Evolutionary conservation across 306 rosid species (phyloP).

Genomic region (Cicer cuneatum): DNA sequence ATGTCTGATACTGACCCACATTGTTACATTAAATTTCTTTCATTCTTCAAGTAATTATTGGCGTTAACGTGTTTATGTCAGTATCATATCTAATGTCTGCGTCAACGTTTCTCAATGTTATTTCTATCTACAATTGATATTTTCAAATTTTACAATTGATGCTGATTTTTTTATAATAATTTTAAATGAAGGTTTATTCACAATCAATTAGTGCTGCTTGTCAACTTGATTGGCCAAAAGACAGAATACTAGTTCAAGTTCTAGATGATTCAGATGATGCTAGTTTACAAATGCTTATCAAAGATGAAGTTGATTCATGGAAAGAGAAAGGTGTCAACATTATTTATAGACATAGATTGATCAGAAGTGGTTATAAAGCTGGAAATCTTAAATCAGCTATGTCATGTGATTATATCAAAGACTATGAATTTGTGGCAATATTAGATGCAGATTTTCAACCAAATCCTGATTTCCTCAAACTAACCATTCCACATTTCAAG

Average conservation of each 20-base stretch:
- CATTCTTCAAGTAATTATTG: too few relatives aligned
- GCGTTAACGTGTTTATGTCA: too few relatives aligned
- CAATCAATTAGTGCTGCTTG: conserved; percentile 90
- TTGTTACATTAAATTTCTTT: too few relatives aligned
- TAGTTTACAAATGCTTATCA: conserved; percentile 71
- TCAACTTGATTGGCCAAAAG: conserved; percentile 95
- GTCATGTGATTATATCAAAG: conserved; percentile 89
- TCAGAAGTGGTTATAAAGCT: conserved; percentile 96
- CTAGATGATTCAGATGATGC: conserved; percentile 89
- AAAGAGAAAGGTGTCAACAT: conserved; percentile 82
- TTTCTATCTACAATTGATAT: too few relatives aligned
- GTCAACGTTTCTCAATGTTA: too few relatives aligned
- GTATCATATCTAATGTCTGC: too few relatives aligned
- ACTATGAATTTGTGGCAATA: conserved; percentile 88
- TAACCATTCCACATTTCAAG: conserved; percentile 90
- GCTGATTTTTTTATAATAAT: conserved; percentile 10
- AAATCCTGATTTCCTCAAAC: conserved; percentile 88
- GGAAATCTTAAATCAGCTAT: conserved; percentile 98
- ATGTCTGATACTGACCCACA: too few relatives aligned
- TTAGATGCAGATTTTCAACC: conserved; percentile 98
- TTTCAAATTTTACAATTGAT: conserved; percentile 15
- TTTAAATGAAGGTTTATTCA: conserved; percentile 69
- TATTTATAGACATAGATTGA: conserved; percentile 84
- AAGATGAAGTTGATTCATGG: conserved; percentile 81
- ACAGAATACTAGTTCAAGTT: conserved; percentile 82